Evolutionary conservation across 768 basidiomycete genomes (phyloP).

Genomic region (Baorangia bicolor): DNA sequence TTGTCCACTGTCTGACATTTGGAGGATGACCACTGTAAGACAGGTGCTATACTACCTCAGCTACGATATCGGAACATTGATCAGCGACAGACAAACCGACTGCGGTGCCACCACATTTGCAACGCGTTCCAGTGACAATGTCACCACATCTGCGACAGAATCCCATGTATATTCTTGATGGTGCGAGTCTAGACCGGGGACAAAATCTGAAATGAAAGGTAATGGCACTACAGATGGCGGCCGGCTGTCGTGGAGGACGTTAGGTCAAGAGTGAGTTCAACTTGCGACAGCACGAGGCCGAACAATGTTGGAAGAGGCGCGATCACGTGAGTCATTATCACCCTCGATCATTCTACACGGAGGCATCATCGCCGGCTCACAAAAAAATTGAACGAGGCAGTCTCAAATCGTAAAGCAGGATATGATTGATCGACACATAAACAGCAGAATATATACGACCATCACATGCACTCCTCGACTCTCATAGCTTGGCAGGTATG

Average conservation of each 20-base stretch:
- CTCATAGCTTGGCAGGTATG: slow-evolving; percentile 24
- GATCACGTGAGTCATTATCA: slow-evolving; percentile 24
- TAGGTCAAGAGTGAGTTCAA: slow-evolving; percentile 5
- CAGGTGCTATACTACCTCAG: slow-evolving; percentile 51
- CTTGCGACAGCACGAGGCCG: slow-evolving; percentile 8
- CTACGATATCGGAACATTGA: not conserved
- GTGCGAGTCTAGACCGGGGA: not conserved
- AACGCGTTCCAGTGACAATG: slow-evolving; percentile 68
- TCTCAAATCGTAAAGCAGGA: not conserved
- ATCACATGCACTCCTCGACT: not conserved
- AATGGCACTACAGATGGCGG: not conserved
- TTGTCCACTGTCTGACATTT: slow-evolving; percentile 53
- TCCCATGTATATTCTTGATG: slow-evolving; percentile 50
- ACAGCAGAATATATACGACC: not conserved
- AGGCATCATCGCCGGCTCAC: not conserved
- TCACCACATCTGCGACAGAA: slow-evolving; percentile 87
- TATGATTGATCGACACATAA: not conserved
- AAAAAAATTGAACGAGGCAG: not conserved
- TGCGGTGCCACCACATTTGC: slow-evolving; percentile 76
- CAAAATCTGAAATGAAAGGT: not conserved
- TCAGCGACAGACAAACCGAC: slow-evolving; percentile 58
- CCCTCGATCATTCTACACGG: too few species aligned
- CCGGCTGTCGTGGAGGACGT: not conserved
- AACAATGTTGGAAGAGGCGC: not conserved
- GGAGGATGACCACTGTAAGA: slow-evolving; percentile 56